A percentile compares a stretch with the other conserved stretches of the same genome.
phyloP scores from a whole-genome alignment of 495 filamentous ascomycete species.

The Parathielavia appendiculata region DNA sequence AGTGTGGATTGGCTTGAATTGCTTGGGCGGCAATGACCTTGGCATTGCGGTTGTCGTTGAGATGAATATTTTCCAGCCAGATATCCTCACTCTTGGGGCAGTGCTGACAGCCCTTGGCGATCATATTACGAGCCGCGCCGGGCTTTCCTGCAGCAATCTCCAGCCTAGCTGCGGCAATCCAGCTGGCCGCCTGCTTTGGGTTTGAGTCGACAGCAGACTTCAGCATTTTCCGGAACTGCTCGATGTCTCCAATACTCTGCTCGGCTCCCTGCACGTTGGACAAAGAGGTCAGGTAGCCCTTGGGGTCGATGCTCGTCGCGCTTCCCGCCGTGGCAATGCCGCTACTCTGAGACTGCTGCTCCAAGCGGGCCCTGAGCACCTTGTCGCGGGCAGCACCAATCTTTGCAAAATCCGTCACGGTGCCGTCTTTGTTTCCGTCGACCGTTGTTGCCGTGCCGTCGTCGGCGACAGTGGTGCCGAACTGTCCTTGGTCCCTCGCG shows the following conservation, averaged over 20 bases:
- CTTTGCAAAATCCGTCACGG: conserved; percentile 96
- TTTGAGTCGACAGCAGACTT: conserved; percentile 96
- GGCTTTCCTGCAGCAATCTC: conserved; percentile 90
- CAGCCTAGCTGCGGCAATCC: conserved; percentile 89
- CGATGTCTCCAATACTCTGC: conserved; percentile 90
- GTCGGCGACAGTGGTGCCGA: conserved; percentile 78
- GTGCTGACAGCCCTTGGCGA: conserved; percentile 77
- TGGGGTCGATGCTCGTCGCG: conserved; percentile 88
- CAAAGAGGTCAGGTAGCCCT: conserved; percentile 90
- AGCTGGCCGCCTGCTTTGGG: conserved; percentile 89
- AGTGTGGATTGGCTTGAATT: conserved; percentile 83
- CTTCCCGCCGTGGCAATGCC: conserved; percentile 72
- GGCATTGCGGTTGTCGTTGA: conserved; percentile 87
- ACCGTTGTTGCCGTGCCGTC: conserved; percentile 60
- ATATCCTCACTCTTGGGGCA: conserved; percentile 92
- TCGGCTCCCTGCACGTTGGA: conserved; percentile 71
- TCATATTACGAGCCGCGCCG: conserved; percentile 76
- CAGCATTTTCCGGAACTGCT: conserved; percentile 85
- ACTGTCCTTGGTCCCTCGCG: conserved; percentile 70
- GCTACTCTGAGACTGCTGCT: conserved; percentile 71
- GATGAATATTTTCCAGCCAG: conserved; percentile 90
- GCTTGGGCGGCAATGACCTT: conserved; percentile 95
- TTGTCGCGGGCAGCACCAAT: conserved; percentile 94
- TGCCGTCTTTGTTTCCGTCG: conserved; percentile 58
- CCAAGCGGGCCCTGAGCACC: conserved; percentile 83